Evolutionary conservation across 2,329 filamentous ascomycete species (phyloP).

Genomic region (Diaporthe vaccinii): DNA sequence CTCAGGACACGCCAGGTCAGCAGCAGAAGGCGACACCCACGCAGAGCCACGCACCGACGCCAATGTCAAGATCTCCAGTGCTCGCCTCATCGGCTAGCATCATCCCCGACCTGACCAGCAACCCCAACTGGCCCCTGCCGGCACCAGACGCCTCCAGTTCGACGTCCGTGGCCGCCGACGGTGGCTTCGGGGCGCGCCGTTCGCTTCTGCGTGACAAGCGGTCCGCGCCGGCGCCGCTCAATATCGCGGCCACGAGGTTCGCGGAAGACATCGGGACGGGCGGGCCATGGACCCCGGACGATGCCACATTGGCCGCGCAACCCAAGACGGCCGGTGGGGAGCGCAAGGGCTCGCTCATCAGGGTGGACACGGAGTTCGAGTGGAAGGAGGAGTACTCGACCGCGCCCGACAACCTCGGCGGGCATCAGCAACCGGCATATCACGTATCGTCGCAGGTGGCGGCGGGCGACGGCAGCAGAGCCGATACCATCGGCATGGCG

Average conservation of each 20-base stretch:
- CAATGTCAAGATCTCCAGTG: conserved; percentile 25
- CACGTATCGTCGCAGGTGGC: background rate
- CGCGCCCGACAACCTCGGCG: background rate
- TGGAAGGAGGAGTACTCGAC: conserved; percentile 32
- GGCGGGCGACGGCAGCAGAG: conserved; percentile 5
- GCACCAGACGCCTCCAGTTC: conserved; percentile 10
- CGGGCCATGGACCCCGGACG: conserved; percentile 34
- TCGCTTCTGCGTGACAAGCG: conserved; percentile 28
- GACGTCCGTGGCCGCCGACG: background rate
- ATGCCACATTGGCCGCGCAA: background rate
- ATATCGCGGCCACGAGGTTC: conserved; percentile 38
- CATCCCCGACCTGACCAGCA: conserved; percentile 21
- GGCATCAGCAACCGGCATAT: background rate
- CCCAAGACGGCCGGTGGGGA: conserved; percentile 22
- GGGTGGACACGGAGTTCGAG: conserved; percentile 22
- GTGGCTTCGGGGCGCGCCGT: conserved; percentile 24
- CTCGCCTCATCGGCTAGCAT: conserved; percentile 36
- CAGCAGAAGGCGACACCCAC: conserved; percentile 3
- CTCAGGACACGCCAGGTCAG: background rate
- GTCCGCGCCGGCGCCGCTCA: conserved; percentile 39
- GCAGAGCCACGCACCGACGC: conserved; percentile 30
- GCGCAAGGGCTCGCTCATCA: conserved; percentile 9
- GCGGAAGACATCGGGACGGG: conserved; percentile 20
- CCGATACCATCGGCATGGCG: conserved; percentile 51
- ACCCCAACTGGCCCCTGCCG: conserved; percentile 41